Evolutionary conservation across 768 basidiomycete species (phyloP).

Genomic region (Lactarius quietus): DNA sequence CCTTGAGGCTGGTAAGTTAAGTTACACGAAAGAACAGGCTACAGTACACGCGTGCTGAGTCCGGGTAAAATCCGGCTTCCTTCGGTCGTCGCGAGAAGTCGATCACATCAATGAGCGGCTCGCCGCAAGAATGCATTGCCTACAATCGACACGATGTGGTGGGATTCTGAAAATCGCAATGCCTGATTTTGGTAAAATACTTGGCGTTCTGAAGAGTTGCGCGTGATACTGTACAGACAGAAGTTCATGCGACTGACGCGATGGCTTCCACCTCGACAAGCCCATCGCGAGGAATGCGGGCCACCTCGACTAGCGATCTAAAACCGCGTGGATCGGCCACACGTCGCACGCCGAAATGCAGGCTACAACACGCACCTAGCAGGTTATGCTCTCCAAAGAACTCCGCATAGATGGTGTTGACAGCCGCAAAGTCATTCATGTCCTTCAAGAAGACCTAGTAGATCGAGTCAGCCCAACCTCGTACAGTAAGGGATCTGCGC

Average conservation of each 20-base stretch:
- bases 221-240: background rate
- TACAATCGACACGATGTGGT: background rate
- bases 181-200: background rate
- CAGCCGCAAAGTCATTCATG: slow-evolving; percentile 84
- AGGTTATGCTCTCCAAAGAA: slow-evolving; percentile 92
- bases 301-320: slow-evolving; percentile 80
- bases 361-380: slow-evolving; percentile 46
- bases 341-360: no score
- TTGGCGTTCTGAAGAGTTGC: background rate
- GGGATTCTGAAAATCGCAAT: background rate
- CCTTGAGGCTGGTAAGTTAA: no score
- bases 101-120: background rate
- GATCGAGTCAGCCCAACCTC: background rate
- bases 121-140: background rate
- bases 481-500: background rate
- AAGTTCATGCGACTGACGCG: slow-evolving; percentile 37
- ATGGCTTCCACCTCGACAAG: slow-evolving; percentile 91
- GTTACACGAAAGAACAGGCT: no score
- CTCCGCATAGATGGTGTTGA: slow-evolving; percentile 78
- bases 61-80: no score
- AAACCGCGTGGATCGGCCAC: background rate
- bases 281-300: slow-evolving; percentile 85
- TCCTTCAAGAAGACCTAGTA: slow-evolving; percentile 85
- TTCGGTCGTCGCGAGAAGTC: background rate
- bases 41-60: background rate